Evolutionary conservation across 192 early-diverging fungal species (phyloP).

Genomic region (Coemansia sp.): DNA sequence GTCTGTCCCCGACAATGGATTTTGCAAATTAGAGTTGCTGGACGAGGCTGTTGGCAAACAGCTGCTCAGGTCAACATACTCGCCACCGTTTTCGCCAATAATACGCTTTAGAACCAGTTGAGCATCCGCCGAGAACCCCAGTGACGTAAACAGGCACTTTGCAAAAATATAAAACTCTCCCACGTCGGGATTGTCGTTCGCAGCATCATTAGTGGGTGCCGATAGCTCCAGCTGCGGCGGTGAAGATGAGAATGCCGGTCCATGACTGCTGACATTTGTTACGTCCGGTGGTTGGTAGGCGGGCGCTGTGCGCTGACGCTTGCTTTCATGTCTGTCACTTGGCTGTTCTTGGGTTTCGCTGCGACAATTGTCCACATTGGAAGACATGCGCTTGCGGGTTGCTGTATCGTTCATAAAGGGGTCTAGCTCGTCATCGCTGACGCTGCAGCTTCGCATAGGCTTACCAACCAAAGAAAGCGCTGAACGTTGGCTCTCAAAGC

Average conservation of each 20-base stretch:
- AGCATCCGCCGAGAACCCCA: slow-evolving; percentile 16
- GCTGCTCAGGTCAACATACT: slow-evolving; percentile 16
- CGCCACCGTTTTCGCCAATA: slow-evolving; percentile 26
- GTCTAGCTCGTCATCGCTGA: slow-evolving; percentile 14
- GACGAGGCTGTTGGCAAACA: neutral
- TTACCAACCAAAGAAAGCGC: slow-evolving; percentile 6
- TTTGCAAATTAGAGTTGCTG: neutral
- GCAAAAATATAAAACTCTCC: slow-evolving; percentile 14
- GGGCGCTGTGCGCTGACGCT: neutral
- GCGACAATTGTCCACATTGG: neutral
- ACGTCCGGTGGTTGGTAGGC: neutral
- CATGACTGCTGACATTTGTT: neutral
- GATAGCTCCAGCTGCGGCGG: slow-evolving; percentile 15
- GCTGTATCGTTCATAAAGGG: neutral
- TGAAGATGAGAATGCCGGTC: slow-evolving; percentile 6
- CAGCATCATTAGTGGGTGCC: neutral
- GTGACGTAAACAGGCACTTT: slow-evolving; percentile 34
- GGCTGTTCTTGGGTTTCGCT: neutral
- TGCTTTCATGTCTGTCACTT: neutral
- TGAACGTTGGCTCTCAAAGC: neutral
- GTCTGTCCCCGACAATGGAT: neutral
- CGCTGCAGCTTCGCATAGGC: slow-evolving; percentile 9
- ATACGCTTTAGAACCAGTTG: slow-evolving; percentile 17
- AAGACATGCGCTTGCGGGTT: neutral
- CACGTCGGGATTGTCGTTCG: neutral